Evolutionary conservation across 345 rosid species (phyloP), one percentile per base, ranked within the genome.

Genomic region (Tarenaya hassleriana): DNA sequence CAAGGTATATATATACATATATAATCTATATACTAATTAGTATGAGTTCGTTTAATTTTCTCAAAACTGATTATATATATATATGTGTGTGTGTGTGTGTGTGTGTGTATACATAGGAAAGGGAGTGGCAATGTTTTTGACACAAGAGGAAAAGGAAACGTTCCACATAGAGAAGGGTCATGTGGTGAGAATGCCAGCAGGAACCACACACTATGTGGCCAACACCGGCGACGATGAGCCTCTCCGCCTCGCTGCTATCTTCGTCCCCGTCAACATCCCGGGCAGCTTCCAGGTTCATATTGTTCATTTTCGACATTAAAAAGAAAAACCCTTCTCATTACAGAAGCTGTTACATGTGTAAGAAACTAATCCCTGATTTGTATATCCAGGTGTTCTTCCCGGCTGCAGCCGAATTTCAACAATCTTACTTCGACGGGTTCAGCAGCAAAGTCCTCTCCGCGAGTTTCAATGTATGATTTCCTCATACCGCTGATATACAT

Each of bases 351-450:
- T n/a, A n/a, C n/a, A n/a, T n/a, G n/a, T n/a, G n/a, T n/a, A n/a
- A n/a, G n/a, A n/a, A 24, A 24, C 29, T 24, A 24, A 24, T 24
- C 31, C 6, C 50, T 3, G 11, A 34, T 16, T n/a, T n/a, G n/a
- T 9, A 34, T 6, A 3, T 3, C 10, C 77, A 75, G 81, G 41
- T 35, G 18, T 63, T 20, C 64, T 68, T 60, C 34, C 64, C 70
- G 16, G 60, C 63, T 14, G 72, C 66, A 34, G 64, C 69, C 7
- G 62, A 46, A 17, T 50, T 55, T 27, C 66, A 62, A 2, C 70
- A 74, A 58, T 74, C 83, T 8, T 69, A 68, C 47, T 70, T 52
- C 50, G 21, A n/a, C 8, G 76, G 52, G 12, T 77, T 82, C 60
- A 68, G 74, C 54, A 38, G 19, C 1, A 60, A 74, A 12, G 27